Conservation (phyloP, 306 rosid species). For the Glycine soja region DNA sequence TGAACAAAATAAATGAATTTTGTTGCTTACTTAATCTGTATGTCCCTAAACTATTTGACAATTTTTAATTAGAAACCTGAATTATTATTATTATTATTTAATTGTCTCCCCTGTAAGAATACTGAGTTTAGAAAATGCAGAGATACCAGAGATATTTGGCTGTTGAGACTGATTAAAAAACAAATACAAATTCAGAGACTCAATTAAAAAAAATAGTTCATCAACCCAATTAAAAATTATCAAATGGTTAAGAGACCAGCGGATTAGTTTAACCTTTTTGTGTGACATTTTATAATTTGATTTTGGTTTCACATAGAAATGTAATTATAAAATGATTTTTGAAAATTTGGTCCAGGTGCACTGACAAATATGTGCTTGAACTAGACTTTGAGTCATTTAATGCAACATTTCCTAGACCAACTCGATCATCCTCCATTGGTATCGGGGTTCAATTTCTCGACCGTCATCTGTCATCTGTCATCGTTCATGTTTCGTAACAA, state of each 20-base stretch:
- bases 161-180: no score
- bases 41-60: no score
- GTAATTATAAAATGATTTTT: conserved; percentile 6
- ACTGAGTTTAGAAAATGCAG: no score
- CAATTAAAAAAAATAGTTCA: no score
- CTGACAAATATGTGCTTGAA: conserved; percentile 61
- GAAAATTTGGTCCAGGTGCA: conserved; percentile 47
- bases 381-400: conserved; percentile 84
- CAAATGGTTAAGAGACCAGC: no score
- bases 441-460: conserved; percentile 86
- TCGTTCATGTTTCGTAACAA: conserved; percentile 75
- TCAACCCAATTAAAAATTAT: no score
- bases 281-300: background rate
- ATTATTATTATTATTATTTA: no score
- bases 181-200: no score
- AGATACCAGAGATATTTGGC: no score
- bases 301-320: background rate
- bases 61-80: no score
- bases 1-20: background rate
- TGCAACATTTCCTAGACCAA: conserved; percentile 73
- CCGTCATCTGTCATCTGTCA: conserved; percentile 82
- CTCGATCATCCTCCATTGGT: conserved; percentile 74
- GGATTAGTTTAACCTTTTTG: background rate
- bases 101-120: no score
- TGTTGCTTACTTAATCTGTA: no score